Evolutionary conservation across 1,139 yeast species (phyloP).

Genomic region (Fermentozyma sake): DNA sequence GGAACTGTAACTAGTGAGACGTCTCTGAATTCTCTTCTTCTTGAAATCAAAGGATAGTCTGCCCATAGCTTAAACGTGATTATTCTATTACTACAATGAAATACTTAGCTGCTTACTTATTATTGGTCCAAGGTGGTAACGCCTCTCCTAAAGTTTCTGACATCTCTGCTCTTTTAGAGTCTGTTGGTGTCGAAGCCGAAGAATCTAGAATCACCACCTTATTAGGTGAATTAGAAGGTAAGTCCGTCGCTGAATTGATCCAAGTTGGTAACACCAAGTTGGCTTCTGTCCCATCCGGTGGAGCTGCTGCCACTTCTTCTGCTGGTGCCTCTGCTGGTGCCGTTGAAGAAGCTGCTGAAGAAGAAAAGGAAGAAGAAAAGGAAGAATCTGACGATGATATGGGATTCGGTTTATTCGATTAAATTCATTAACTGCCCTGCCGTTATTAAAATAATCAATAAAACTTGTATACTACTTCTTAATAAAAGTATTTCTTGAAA

Average conservation of each 20-base stretch:
- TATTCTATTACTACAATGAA: conserved; percentile 59
- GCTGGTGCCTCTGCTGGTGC: conserved; percentile 40
- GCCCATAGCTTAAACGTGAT: conserved; percentile 58
- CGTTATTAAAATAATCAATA: conserved; percentile 5
- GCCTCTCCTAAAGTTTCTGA: conserved; percentile 72
- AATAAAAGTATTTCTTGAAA: too few relatives aligned
- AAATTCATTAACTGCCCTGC: too few relatives aligned
- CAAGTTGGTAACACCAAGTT: conserved; percentile 80
- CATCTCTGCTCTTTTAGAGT: conserved; percentile 64
- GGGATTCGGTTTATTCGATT: conserved; percentile 91
- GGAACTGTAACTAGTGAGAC: too few relatives aligned
- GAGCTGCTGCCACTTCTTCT: conserved; percentile 66
- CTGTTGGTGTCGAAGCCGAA: conserved; percentile 79
- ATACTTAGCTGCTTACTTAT: conserved; percentile 88
- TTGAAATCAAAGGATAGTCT: conserved; percentile 51
- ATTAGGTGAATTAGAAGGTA: conserved; percentile 72
- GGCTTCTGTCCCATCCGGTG: conserved; percentile 81
- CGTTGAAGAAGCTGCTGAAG: conserved; percentile 37
- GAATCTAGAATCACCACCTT: conserved; percentile 64
- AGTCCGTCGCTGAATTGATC: conserved; percentile 67
- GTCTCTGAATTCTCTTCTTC: too few relatives aligned
- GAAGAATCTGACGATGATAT: conserved; percentile 65
- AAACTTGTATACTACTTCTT: too few relatives aligned
- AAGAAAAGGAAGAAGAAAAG: conserved; percentile 33
- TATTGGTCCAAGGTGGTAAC: conserved; percentile 84